These are phyloP conservation scores for Scolecobasidium constrictum DNA, from an alignment of 2,329 filamentous ascomycete species.

Conservation along the genomic window DNA sequence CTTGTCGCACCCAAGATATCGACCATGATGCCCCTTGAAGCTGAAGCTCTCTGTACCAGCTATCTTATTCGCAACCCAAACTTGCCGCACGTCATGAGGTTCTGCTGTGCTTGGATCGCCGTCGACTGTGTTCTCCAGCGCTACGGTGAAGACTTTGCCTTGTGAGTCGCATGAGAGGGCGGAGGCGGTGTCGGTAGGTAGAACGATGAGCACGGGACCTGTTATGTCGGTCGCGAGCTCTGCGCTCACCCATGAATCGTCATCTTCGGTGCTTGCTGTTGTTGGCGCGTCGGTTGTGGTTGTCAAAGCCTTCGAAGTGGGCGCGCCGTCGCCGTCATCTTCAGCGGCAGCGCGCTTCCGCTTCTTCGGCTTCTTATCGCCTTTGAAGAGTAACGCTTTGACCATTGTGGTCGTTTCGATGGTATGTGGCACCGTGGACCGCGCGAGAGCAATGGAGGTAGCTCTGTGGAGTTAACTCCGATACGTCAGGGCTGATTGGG, in stretches of 20 bases:
- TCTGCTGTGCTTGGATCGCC: constrained; percentile 74
- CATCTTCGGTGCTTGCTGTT: constrained; percentile 39
- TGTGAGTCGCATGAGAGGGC: constrained; percentile 77
- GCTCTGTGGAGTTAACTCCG: too few relatives aligned
- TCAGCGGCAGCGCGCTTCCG: constrained; percentile 60
- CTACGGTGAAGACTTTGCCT: constrained; percentile 74
- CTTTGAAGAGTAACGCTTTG: constrained; percentile 89
- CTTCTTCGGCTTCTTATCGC: constrained; percentile 92
- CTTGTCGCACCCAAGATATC: constrained; percentile 79
- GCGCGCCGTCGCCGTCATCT: constrained; percentile 28
- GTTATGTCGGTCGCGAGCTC: constrained; percentile 62
- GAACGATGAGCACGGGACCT: constrained; percentile 72
- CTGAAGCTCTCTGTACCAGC: constrained; percentile 71
- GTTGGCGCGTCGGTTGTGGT: constrained; percentile 18
- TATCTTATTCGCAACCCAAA: constrained; percentile 83
- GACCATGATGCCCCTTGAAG: constrained; percentile 84
- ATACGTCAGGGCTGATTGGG: too few relatives aligned
- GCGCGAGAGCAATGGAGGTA: too few relatives aligned
- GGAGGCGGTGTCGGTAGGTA: constrained; percentile 62
- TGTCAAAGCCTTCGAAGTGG: constrained; percentile 16
- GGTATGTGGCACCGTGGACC: too few relatives aligned
- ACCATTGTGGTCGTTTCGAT: too few relatives aligned
- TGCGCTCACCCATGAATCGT: constrained; percentile 88
- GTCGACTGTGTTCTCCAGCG: constrained; percentile 81
- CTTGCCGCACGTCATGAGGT: constrained; percentile 89